phyloP scores from a whole-genome alignment of 352 stramenopile species.

The Globisporangium cederbergense region DNA sequence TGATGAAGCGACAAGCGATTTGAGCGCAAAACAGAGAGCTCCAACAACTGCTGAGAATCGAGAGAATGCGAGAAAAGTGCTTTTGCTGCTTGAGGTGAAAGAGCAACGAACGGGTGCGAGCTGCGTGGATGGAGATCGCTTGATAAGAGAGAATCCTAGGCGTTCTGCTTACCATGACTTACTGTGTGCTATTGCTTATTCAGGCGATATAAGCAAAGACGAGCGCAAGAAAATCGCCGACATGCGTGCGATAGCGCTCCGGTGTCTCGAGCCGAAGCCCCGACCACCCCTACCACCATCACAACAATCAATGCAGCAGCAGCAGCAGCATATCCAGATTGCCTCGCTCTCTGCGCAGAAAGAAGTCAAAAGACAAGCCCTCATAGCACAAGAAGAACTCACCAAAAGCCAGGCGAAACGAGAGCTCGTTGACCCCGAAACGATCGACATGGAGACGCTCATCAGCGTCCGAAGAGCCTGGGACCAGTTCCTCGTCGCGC shows the following conservation, averaged over 20 bases:
- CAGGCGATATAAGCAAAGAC: conserved; percentile 9
- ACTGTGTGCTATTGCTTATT: background rate
- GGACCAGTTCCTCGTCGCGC: conserved; percentile 24
- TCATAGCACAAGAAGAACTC: background rate
- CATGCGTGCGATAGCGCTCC: conserved; percentile 1
- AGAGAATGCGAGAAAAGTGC: conserved; percentile 17
- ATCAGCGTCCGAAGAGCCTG: conserved; percentile 22
- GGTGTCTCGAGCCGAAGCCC: conserved; percentile 5
- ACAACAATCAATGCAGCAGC: background rate
- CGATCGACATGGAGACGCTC: conserved; percentile 32
- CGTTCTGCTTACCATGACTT: background rate
- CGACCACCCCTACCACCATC: background rate
- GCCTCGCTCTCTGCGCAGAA: background rate
- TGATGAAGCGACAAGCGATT: conserved; percentile 5
- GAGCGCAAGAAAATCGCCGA: conserved; percentile 3
- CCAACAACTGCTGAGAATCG: background rate
- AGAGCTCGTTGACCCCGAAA: conserved; percentile 24
- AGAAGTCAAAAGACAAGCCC: background rate
- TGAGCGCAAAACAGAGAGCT: background rate
- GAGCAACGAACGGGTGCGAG: conserved; percentile 16
- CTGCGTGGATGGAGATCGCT: background rate
- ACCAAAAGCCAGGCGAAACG: background rate
- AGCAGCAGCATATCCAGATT: background rate
- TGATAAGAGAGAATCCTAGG: too few species aligned
- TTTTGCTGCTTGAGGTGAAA: conserved; percentile 20